Base-by-base conservation (phyloP, 371 early-diverging fungal species). In the Coemansia sp. region DNA sequence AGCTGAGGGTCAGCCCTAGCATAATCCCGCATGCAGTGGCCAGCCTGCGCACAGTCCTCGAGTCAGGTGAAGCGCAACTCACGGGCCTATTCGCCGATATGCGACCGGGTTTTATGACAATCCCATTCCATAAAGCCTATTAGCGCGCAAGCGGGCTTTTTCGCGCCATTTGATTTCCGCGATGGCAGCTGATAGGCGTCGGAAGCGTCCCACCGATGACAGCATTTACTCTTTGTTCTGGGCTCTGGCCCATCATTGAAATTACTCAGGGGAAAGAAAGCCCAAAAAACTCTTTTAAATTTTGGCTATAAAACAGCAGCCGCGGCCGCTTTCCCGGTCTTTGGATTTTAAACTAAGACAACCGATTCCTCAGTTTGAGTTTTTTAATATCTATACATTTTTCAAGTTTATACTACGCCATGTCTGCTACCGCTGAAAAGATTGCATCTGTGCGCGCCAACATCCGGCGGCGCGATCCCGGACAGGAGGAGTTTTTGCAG, bases 401-500 rank as follows among this genome's bases (percentile, higher is more conserved):
- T 53, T 23, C 32, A 17, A 61, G 1, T 15, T 29, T 24, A 6
- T 46, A 53, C 28, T 41, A 49, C 13, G 29, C 48, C 52, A 72
- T 73, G 73, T 73, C 73, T 61, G 52, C 69, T 46, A 58, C 49
- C 29, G 69, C 73, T 23, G 73, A 69, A 26, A 69, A 64, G 73
- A 73, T 73, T 36, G 56, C 65, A 39, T 39, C 65, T 15, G 69
- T 73, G 36, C 73, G 73, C 61, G 69, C 69, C 32, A 57, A 21
- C 65, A 67, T 79, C 55, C 65, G 66, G 46, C 52, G 59, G 28
- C 79, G 79, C 61, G 79, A 79, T 48, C 74, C 72, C 61, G 72
- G 70, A 21, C 79, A 79, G 69, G 62, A 61, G 55, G 79, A 79
- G 69, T 79, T 77, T 56, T 61, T 78, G 29, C 78, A 79, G 51